Base-by-base conservation (phyloP, 2,329 filamentous ascomycete genomes). In the Penicillium vulpinum region DNA sequence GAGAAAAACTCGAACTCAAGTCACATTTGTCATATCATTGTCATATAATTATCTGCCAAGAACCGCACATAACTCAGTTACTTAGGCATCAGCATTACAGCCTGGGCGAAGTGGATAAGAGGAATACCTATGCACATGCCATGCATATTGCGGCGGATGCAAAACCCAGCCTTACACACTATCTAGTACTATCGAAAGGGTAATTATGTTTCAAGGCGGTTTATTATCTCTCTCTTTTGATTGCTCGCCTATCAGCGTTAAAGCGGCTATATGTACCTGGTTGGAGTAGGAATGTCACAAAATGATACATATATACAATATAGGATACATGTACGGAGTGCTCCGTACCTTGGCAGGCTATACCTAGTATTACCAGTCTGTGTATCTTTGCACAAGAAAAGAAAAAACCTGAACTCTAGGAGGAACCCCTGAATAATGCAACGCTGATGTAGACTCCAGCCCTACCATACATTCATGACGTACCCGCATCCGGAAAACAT, bases 71-170 rank as follows among this genome's bases (percentile, higher is more conserved):
- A 39, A 40, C 54, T 26, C 36, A 26, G 16, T 33, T 28, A 38
- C 51, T 53, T 61, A 61, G 59, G 59, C 59, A 61, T 56, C 61
- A 45, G 9, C 57, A 56, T 63, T 63, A 54, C 44, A 38, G 41
- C 5, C 46, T 52, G 18, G 51, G 52, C 53, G 39, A 43, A 36
- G 51, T 54, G 51, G 51, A 48, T 54, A 41, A 33, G 28, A 21
- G 10, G 10, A 55, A 55, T 50, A 51, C 33, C 22, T 49, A 51
- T 56, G 54, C 54, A 53, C 43, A 53, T 48, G 43, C 51, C 38
- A 50, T 54, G 52, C 38, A 43, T 49, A 35, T 18, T 24, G 21
- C 16, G 41, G 38, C 38, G 29, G 44, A 50, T 49, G 52, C 24
- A 50, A 36, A 29, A 26, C 22, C 45, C 45, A 54, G 45, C 22